Evolutionary conservation across 2,329 filamentous ascomycete genomes (phyloP).

Genomic region (Ceratocystis cacaofunesta): DNA sequence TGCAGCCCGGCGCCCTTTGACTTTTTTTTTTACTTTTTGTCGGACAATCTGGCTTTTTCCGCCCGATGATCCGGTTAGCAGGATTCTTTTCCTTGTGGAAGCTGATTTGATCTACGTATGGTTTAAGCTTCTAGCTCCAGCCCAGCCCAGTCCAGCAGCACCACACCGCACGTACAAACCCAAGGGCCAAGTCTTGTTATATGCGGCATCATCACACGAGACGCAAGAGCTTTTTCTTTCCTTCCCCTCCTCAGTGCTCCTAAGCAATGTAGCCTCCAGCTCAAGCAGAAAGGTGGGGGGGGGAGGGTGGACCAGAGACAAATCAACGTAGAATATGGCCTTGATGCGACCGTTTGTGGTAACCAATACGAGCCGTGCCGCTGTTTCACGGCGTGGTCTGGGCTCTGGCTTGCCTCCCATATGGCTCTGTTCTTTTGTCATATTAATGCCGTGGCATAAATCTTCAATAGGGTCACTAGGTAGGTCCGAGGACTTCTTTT

Average conservation of each 20-base stretch:
- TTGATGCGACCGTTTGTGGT: background rate
- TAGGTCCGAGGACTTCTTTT: background rate
- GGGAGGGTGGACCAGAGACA: background rate
- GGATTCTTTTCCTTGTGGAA: conserved; percentile 1
- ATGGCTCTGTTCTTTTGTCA: background rate
- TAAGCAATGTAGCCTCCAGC: background rate
- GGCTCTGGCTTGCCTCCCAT: background rate
- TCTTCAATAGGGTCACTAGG: background rate
- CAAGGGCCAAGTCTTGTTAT: background rate
- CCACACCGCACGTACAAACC: background rate
- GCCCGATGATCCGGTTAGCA: background rate
- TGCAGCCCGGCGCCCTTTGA: no score
- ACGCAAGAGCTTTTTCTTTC: background rate
- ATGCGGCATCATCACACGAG: background rate
- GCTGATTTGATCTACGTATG: background rate
- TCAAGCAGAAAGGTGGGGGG: background rate
- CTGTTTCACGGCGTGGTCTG: background rate
- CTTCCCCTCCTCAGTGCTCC: background rate
- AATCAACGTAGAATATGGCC: background rate
- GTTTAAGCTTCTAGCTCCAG: conserved; percentile 1
- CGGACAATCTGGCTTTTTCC: conserved; percentile 2
- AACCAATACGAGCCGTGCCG: background rate
- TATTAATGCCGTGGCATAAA: background rate
- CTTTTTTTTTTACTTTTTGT: background rate
- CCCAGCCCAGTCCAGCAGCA: background rate